Base-by-base conservation (phyloP, 2,329 filamentous ascomycete species). In the Alternaria ventricosa region DNA sequence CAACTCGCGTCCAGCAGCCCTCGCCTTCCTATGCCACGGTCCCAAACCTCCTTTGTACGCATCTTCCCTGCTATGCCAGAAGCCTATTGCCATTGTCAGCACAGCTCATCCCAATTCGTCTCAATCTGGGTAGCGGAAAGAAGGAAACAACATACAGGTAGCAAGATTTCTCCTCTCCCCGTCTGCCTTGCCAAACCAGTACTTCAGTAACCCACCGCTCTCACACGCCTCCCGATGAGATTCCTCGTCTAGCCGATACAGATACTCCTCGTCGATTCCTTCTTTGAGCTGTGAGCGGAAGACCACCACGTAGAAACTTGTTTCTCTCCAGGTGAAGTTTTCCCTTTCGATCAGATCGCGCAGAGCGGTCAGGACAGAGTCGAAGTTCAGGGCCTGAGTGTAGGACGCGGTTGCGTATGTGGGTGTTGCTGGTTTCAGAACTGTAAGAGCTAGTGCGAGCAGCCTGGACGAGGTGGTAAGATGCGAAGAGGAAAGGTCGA, bases 161-260 rank as follows among this genome's bases (percentile, higher is more conserved):
- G 94, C 94, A 72, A 97, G 80, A 81, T 97, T 97, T 74, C 88
- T 85, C 65, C 90, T 86, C 55, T 91, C 84, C 46, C 79, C 82
- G 81, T 96, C 89, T 20, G 91, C 90, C 33, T 83, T 84, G 3
- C 93, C 93, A 79, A 96, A 97, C 93, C 94, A 97, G 80, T 97
- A 97, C 79, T 97, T 97, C 75, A 97, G 81, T 75, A 97, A 87
- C 0, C 93, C 93, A 6, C 94, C 94, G 72, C 89, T 92, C 43
- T 86, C 86, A 18, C 90, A 90, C 12, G 94, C 94, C 78, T 97
- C 94, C 23, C 87, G 85, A 78, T 97, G 94, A 7, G 92, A 92
- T 63, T 88, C 88, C 75, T 90, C 89, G 80, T 97, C 94, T 30
- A 97, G 85, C 25, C 85, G 84, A 44, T 89, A 89, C 43, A 97